Evolutionary conservation across 169 alveolate species (phyloP).

Genomic region (Babesia gibsoni): DNA sequence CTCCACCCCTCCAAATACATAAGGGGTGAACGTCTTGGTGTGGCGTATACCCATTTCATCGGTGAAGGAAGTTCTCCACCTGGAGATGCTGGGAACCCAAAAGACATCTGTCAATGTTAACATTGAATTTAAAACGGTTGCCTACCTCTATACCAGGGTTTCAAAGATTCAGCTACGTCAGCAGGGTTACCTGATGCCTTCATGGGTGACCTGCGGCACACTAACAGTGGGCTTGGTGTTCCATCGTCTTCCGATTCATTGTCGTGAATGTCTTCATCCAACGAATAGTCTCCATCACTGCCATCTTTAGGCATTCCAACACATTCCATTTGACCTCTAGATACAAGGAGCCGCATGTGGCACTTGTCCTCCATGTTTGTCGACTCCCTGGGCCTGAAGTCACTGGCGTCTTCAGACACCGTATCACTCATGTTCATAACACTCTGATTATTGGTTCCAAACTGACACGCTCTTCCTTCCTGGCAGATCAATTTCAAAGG

Average conservation of each 20-base stretch:
- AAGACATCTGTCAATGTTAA: constrained; percentile 18
- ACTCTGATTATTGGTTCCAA: too few species aligned
- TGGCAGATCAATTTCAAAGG: too few species aligned
- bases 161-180: constrained; percentile 11
- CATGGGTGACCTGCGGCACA: not conserved
- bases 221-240: constrained; percentile 5
- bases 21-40: constrained; percentile 62
- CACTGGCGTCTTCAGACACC: too few species aligned
- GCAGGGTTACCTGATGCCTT: not conserved
- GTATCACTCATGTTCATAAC: too few species aligned
- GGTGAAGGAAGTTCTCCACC: constrained; percentile 58
- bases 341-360: too few species aligned
- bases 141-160: constrained; percentile 24
- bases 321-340: too few species aligned
- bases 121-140: not conserved
- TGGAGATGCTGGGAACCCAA: constrained; percentile 64
- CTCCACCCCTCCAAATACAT: constrained; percentile 59
- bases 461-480: too few species aligned
- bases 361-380: too few species aligned
- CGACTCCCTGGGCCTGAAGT: too few species aligned
- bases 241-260: not conserved
- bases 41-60: constrained; percentile 50
- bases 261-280: not conserved
- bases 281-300: not conserved
- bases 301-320: not conserved